Percentiles rank a stretch among this genome's conserved stretches.
Conservation (phyloP, 2,329 filamentous ascomycete species). For the Juglanconis oblonga region DNA sequence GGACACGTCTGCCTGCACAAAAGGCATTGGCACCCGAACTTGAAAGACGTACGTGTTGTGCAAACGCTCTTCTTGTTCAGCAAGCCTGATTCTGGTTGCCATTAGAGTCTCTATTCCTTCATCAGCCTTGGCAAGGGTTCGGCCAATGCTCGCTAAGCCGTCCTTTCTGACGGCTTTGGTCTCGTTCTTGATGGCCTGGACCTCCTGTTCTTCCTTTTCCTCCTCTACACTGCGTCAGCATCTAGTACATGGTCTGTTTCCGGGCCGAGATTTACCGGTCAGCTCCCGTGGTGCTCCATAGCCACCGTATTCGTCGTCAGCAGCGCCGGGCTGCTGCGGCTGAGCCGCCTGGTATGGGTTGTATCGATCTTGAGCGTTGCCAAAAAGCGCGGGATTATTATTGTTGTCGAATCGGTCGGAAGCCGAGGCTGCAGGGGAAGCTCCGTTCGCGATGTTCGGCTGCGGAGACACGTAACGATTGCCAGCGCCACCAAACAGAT, state of each 20-base stretch:
- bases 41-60: slow-evolving; percentile 56
- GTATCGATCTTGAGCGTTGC: slow-evolving; percentile 10
- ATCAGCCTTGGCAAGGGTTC: slow-evolving; percentile 65
- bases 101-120: slow-evolving; percentile 70
- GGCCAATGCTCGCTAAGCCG: slow-evolving; percentile 63
- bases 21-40: neutral
- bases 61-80: slow-evolving; percentile 75
- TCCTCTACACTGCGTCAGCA: slow-evolving; percentile 62
- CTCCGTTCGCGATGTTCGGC: neutral
- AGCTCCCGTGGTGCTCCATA: slow-evolving; percentile 72
- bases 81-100: slow-evolving; percentile 69
- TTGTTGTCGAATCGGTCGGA: neutral
- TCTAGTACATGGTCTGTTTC: too few relatives aligned
- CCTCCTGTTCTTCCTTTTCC: slow-evolving; percentile 69
- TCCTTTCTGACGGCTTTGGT: slow-evolving; percentile 75
- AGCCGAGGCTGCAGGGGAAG: too few relatives aligned
- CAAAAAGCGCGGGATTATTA: slow-evolving; percentile 1
- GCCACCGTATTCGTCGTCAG: slow-evolving; percentile 38
- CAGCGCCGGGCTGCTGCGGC: neutral
- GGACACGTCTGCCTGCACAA: too few relatives aligned
- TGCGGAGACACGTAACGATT: slow-evolving; percentile 23
- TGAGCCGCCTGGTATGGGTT: neutral
- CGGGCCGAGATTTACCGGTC: too few relatives aligned
- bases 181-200: slow-evolving; percentile 69
- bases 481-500: slow-evolving; percentile 49